phyloP scores from a whole-genome alignment of 2,329 filamentous ascomycete genomes.

The Fusarium newnesense region DNA sequence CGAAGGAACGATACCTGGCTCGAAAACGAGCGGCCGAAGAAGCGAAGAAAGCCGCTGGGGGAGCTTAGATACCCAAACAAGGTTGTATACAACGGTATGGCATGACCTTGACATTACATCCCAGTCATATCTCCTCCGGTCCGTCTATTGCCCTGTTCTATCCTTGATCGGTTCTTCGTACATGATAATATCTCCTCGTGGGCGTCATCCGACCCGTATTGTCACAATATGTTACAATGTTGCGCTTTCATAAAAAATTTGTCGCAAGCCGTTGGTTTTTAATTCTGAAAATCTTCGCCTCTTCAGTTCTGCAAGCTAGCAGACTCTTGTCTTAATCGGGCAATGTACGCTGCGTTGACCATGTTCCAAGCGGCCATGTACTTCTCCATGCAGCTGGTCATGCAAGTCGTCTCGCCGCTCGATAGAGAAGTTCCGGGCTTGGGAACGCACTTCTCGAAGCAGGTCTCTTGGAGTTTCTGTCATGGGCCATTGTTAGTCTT shows the following conservation, averaged over 20 bases:
- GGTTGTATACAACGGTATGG: conserved; percentile 21
- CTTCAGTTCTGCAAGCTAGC: conserved; percentile 1
- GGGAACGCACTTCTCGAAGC: conserved; percentile 81
- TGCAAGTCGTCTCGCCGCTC: conserved; percentile 74
- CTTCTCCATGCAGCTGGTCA: conserved; percentile 84
- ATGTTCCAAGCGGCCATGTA: conserved; percentile 85
- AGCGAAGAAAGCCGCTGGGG: conserved; percentile 57
- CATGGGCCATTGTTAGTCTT: conserved; percentile 3
- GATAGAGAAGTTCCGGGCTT: conserved; percentile 75
- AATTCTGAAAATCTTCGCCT: not conserved
- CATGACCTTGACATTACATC: conserved; percentile 34
- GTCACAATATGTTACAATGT: conserved; percentile 45
- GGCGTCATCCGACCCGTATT: conserved; percentile 17
- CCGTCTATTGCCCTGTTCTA: conserved; percentile 38
- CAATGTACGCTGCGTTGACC: conserved; percentile 75
- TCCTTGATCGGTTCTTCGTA: conserved; percentile 17
- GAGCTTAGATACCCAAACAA: conserved; percentile 47
- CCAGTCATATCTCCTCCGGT: conserved; percentile 18
- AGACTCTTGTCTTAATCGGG: conserved; percentile 69
- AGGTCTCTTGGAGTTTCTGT: conserved; percentile 83
- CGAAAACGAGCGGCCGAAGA: conserved; percentile 80
- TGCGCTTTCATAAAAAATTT: not conserved
- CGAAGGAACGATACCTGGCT: conserved; percentile 82
- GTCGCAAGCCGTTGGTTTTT: conserved; percentile 15
- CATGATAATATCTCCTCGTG: conserved; percentile 1